Base-by-base conservation (phyloP, 208 protist genomes). In the Ichthyophonus hoferi region DNA sequence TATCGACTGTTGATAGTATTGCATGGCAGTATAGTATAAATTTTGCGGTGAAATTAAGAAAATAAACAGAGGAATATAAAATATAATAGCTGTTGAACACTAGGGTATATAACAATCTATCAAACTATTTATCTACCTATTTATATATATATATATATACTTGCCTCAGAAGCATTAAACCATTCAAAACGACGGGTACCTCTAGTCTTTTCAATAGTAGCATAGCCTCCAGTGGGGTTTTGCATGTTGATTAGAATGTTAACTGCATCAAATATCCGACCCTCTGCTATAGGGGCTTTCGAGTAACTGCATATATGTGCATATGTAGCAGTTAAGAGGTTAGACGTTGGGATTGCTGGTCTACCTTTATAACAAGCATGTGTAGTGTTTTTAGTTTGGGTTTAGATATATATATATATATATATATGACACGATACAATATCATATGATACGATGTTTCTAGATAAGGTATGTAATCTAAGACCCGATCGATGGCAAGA, bases 111-210 rank as follows among this genome's bases (percentile, higher is more conserved):
- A 31, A 31, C 43, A 67, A 31, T 67, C 24, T 67, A 67, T 31
- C 43, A 67, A 31, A 67, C 3, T 67, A 3, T 31, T 67, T 3
- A 67, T 31, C 43, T 31, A 31, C 24, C 3, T 24, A 67, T 3
- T 40, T 58, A 33, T 76, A 76, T 43, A 34, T 78, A 35, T 86
- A 35, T 78, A 37, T 43, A 76, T 86, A 14, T 67, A 93, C 98
- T 99, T 17, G 98, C 93, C 91, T 99, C 97, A 17, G 97, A 93
- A 82, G 97, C 97, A 93, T 98, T 97, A 35, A 99, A 92, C 41
- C 94, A 92, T 92, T 99, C 98, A 58, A 96, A 93, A 92, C 96
- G 97, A 40, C 24, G 24, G 3, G 79, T 78, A 39, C 93, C 96
- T 78, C 97, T 94, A n/a, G 91, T 95, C 33, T 94, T 90, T 90